Conservation (phyloP, 2,329 filamentous ascomycete species). For the Arthroderma uncinatum region DNA sequence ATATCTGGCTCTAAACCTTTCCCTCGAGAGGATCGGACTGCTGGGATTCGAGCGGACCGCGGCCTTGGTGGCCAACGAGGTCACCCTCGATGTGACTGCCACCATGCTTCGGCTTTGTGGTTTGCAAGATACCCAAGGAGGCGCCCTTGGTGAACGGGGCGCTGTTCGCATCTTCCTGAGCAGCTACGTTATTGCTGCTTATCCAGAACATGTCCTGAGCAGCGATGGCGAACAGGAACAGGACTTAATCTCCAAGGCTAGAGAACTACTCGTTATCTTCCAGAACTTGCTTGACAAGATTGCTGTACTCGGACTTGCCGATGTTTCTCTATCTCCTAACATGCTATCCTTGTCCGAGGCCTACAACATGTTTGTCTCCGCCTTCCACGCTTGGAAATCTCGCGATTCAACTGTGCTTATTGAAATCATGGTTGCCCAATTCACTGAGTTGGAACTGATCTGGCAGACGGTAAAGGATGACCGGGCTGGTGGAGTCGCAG, state of each 20-base stretch:
- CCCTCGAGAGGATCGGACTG: constrained; percentile 41
- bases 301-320: constrained; percentile 32
- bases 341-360: constrained; percentile 43
- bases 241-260: constrained; percentile 50
- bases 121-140: constrained; percentile 42
- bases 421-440: constrained; percentile 56
- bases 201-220: constrained; percentile 50
- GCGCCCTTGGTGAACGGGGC: constrained; percentile 38
- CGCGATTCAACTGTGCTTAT: constrained; percentile 52
- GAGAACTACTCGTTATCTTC: constrained; percentile 47
- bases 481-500: constrained; percentile 48
- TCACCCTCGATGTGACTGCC: constrained; percentile 43
- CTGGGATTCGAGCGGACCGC: constrained; percentile 51
- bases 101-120: constrained; percentile 47
- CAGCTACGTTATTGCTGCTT: constrained; percentile 51
- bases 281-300: constrained; percentile 43
- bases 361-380: constrained; percentile 49
- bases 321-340: constrained; percentile 35
- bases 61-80: constrained; percentile 42
- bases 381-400: constrained; percentile 55
- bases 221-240: constrained; percentile 52
- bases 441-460: constrained; percentile 54
- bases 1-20: constrained; percentile 43
- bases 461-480: constrained; percentile 58
- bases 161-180: constrained; percentile 52